A percentile compares a stretch with the other conserved stretches of the same genome.
Conservation (phyloP, 2,329 filamentous ascomycete species). For the Sphaerulina musiva region DNA sequence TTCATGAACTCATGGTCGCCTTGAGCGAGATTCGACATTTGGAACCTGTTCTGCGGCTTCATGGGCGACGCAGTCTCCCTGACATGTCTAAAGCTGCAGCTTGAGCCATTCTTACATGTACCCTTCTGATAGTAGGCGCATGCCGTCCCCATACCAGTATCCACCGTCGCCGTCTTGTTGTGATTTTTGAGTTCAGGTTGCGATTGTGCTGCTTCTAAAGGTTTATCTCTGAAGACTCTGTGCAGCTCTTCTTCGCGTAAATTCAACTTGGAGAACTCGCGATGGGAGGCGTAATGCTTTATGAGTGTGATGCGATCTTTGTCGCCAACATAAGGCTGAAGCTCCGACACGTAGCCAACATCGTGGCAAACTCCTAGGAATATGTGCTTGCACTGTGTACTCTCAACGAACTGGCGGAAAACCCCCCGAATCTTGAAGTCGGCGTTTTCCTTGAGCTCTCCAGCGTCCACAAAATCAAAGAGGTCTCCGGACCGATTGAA, state of each 20-base stretch:
- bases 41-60: conserved; percentile 8
- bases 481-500: conserved; percentile 52
- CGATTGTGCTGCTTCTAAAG: conserved; percentile 21
- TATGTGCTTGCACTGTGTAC: conserved; percentile 58
- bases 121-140: conserved; percentile 29
- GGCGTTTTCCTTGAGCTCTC: conserved; percentile 54
- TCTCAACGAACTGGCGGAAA: conserved; percentile 50
- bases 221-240: conserved; percentile 46
- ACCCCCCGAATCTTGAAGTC: conserved; percentile 54
- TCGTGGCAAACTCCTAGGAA: conserved; percentile 60
- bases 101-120: conserved; percentile 28
- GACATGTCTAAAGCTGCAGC: conserved; percentile 26
- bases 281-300: conserved; percentile 46
- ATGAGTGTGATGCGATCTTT: conserved; percentile 49
- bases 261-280: conserved; percentile 48
- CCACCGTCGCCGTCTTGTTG: not conserved
- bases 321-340: conserved; percentile 48
- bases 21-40: conserved; percentile 11
- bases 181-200: not conserved
- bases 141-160: not conserved
- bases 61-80: conserved; percentile 12
- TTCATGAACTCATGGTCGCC: conserved; percentile 22
- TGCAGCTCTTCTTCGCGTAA: conserved; percentile 49
- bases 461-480: conserved; percentile 57
- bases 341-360: conserved; percentile 50